Percentiles rank a stretch among this genome's conserved stretches.
Evolutionary conservation across 2,329 filamentous ascomycete genomes (phyloP).

Genomic region (Scortechinia acanthostroma): DNA sequence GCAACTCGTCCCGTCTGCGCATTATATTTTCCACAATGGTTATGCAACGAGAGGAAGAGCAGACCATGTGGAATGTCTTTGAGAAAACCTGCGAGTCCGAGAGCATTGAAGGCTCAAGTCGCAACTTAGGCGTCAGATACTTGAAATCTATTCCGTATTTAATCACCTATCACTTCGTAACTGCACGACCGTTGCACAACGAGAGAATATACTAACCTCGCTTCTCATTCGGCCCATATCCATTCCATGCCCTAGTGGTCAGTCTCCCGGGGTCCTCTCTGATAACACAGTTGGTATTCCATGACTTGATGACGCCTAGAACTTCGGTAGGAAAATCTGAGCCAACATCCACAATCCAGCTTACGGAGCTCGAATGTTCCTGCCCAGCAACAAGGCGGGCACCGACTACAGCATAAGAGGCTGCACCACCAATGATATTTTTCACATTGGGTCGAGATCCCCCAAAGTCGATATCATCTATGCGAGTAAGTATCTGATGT

Average conservation of each 20-base stretch:
- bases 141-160: not conserved
- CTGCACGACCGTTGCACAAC: not conserved
- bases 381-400: not conserved
- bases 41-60: constrained; percentile 70
- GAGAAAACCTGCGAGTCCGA: constrained; percentile 23
- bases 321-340: not conserved
- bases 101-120: not conserved
- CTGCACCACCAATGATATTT: not conserved
- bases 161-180: not conserved
- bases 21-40: constrained; percentile 69
- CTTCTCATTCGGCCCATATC: not conserved
- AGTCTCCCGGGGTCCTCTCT: not conserved
- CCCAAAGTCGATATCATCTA: constrained; percentile 1
- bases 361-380: not conserved
- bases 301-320: not conserved
- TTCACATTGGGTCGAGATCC: not conserved
- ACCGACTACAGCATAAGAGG: not conserved
- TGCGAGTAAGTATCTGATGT: not conserved
- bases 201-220: not conserved
- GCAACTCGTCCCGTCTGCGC: constrained; percentile 21
- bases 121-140: not conserved
- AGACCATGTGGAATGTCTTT: constrained; percentile 81
- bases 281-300: constrained; percentile 1
- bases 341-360: constrained; percentile 1
- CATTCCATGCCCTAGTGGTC: constrained; percentile 1